Evolutionary conservation across 371 early-diverging fungal species (phyloP), one percentile per base, ranked within the genome.

Genomic region (Actinomucor elegans): DNA sequence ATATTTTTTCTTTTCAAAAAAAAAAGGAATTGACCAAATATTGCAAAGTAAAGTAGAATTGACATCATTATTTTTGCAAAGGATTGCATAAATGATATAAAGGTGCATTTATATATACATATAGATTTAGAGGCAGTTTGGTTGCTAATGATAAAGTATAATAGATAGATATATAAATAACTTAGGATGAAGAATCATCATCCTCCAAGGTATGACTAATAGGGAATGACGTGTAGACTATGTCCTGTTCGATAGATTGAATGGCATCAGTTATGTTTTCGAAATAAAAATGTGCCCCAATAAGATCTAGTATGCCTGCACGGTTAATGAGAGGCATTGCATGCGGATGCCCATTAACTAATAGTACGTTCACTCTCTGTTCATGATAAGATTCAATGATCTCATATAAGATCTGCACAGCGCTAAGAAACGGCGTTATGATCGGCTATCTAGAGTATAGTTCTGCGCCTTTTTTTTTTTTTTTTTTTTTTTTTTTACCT

Each of bases 351-450:
- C 92, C 76, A 52, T 90, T 86, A 26, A 89, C 92, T 67, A 94
- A 85, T 50, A 82, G 86, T 12, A 93, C 90, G 17, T 69, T 68
- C 26, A 93, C 86, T 10, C 76, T 58, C 15, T 93, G 86, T 10
- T 77, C 69, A 31, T 79, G 79, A 61, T 92, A 94, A 14, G 86
- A 79, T 47, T 86, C 79, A 23, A 93, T 87, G 49, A 92, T 90
- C 54, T 91, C 91, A 24, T 86, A 65, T 7, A 94, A 76, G 27
- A 86, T 91, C 66, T 89, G 86, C 4, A 88, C 85, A 11, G 94
- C 94, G 58, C 89, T 89, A 55, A 27, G 17, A 17, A 12, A 12
- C 24, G 50, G 38, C 3, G 9, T 51, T 28, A 46, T 10, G 23
- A 15, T 45, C 27, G 11, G 36, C 42, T 17, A 12, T 12, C 27